Percentiles rank a stretch among this genome's conserved stretches.
These are phyloP conservation scores for Colletotrichum tofieldiae DNA, from an alignment of 2,329 filamentous ascomycete species.

Conservation along the genomic window DNA sequence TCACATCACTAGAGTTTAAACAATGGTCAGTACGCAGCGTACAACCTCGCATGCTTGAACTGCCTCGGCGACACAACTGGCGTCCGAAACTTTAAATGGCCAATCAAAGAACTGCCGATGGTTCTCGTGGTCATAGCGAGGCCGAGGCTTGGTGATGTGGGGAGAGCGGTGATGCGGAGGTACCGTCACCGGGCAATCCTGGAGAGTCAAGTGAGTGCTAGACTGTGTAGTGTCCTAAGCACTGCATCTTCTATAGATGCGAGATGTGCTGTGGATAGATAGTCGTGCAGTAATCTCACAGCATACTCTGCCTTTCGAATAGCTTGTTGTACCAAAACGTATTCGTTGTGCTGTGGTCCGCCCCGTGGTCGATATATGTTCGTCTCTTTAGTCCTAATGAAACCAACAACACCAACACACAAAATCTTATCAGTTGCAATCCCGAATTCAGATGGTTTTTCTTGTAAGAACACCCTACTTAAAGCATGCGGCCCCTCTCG, in stretches of 20 bases:
- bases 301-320: not conserved
- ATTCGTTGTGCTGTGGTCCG: not conserved
- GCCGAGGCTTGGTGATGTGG: conserved; percentile 15
- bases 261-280: too few species aligned
- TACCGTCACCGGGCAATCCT: conserved; percentile 19
- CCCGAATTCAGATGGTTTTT: not conserved
- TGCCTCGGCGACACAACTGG: conserved; percentile 17
- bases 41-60: not conserved
- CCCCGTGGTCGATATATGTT: not conserved
- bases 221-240: not conserved
- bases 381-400: not conserved
- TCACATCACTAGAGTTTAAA: conserved; percentile 13
- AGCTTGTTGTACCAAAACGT: not conserved
- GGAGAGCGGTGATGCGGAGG: conserved; percentile 17
- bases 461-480: not conserved
- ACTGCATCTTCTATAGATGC: not conserved
- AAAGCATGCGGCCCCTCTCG: not conserved
- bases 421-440: too few species aligned
- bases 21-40: not conserved
- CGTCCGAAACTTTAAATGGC: conserved; percentile 18
- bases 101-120: conserved; percentile 32
- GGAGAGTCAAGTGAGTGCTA: not conserved
- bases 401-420: not conserved
- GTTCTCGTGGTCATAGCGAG: conserved; percentile 10
- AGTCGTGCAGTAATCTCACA: too few species aligned